Base-by-base conservation (phyloP, 1,284 basidiomycete species). In the Spongispora temasekensis region DNA sequence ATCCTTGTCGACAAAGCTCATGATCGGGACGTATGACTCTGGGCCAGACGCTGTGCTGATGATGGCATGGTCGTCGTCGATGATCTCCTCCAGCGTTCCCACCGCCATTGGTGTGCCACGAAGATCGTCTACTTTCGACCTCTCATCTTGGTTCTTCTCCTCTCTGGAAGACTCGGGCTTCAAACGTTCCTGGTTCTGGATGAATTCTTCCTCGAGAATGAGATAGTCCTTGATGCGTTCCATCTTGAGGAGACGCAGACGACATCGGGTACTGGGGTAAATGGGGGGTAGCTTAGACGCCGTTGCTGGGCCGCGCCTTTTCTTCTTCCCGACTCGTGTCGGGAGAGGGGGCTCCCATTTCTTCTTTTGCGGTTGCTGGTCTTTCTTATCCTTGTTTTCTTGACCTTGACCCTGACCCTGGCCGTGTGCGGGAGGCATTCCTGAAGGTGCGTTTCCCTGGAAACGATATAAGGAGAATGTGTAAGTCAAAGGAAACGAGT, bases 41-140 rank as follows among this genome's bases (percentile, higher is more conserved):
- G 97, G 96, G 2, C 97, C 97, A 42, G 93, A 94, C 21, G 94
- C 88, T 12, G 93, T 94, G 75, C 94, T 96, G 71, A 99, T 91
- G 75, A 99, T 98, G 23, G 97, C 97, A 75, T 99, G 97, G 83
- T 99, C 97, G 79, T 99, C 97, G 81, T 99, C 97, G 72, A 99
- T 97, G 69, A 99, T 98, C 79, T 99, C 97, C 79, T 99, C 97
- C 69, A 99, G 83, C 0, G 95, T 94, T 37, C 97, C 97, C 57
- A 99, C 95, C 15, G 90, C 92, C 94, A 99, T 98, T 7, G 97
- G 97, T 56, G 88, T 92, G 23, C 97, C 97, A 54, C 97, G 87
- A 55, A 99, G 78, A 75, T 97, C 95, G 75, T 99, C 97, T 40
- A 99, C 95, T 65, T 90, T 91, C 31, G 92, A 92, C 67, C 95